Conservation (phyloP, 768 basidiomycete genomes). For the Tricholoma sp. region DNA sequence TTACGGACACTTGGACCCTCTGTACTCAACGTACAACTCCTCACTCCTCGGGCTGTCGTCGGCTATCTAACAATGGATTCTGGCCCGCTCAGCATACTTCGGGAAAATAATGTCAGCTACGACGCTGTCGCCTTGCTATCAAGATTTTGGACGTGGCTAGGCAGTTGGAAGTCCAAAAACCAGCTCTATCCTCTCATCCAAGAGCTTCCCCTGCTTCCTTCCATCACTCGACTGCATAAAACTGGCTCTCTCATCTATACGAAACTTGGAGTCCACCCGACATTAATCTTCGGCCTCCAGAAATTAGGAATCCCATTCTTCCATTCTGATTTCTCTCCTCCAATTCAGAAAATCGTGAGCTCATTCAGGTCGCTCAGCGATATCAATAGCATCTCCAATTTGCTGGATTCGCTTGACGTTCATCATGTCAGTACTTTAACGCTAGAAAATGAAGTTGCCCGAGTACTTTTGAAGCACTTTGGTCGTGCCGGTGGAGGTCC, state of each 20-base stretch:
- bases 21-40: constrained; percentile 25
- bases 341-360: constrained; percentile 16
- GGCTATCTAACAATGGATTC: constrained; percentile 24
- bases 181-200: constrained; percentile 19
- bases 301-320: constrained; percentile 30
- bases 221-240: constrained; percentile 21
- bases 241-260: constrained; percentile 24
- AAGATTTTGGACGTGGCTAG: constrained; percentile 41
- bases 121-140: constrained; percentile 28
- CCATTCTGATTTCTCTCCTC: constrained; percentile 17
- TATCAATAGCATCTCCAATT: constrained; percentile 21
- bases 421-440: background rate
- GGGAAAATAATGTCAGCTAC: constrained; percentile 11
- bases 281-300: constrained; percentile 16
- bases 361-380: constrained; percentile 14
- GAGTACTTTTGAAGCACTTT: constrained; percentile 1
- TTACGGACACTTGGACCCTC: constrained; percentile 18
- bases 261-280: constrained; percentile 15
- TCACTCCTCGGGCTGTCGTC: constrained; percentile 21
- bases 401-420: constrained; percentile 23
- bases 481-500: background rate
- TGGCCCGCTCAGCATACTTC: constrained; percentile 17
- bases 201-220: constrained; percentile 28
- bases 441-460: background rate
- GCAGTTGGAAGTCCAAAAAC: constrained; percentile 14